A percentile compares a stretch with the other conserved stretches of the same genome.
Conservation (phyloP, 1,139 yeast genomes). For the Debaryomyces fabryi region DNA sequence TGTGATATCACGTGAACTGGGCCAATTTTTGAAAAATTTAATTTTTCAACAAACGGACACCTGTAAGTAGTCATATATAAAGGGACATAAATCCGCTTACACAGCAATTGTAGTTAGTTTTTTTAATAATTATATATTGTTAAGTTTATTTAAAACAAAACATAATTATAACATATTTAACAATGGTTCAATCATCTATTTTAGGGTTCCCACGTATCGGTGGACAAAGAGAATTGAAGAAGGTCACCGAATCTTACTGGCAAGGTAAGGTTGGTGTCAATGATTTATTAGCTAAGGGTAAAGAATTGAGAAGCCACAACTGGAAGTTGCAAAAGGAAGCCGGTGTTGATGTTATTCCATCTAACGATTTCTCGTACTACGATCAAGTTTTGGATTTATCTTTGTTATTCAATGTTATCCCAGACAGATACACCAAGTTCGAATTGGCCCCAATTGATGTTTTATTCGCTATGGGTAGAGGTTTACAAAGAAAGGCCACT, state of each 20-base stretch:
- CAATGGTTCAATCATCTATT: conserved; percentile 93
- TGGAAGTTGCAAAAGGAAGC: conserved; percentile 98
- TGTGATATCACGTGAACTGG: conserved; percentile 10
- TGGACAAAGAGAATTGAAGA: conserved; percentile 98
- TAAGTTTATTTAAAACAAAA: conserved; percentile 1
- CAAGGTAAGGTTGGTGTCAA: conserved; percentile 86
- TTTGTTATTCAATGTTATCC: conserved; percentile 89
- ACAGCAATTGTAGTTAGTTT: not conserved
- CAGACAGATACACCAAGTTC: conserved; percentile 94
- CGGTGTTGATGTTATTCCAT: conserved; percentile 96
- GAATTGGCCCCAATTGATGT: conserved; percentile 89
- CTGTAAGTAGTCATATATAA: conserved; percentile 6
- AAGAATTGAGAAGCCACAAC: conserved; percentile 92
- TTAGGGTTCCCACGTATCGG: conserved; percentile 99
- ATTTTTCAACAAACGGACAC: conserved; percentile 8
- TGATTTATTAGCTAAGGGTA: conserved; percentile 88
- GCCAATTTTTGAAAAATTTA: conserved; percentile 7
- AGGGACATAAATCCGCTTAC: conserved; percentile 5
- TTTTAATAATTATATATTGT: conserved; percentile 4
- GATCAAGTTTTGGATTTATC: conserved; percentile 96
- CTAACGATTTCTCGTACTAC: conserved; percentile 97
- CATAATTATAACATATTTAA: conserved; percentile 3
- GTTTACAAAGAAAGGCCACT: conserved; percentile 96
- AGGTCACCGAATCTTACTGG: conserved; percentile 99
- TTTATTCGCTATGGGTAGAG: conserved; percentile 99